Percentiles rank a stretch among this genome's conserved stretches.
Evolutionary conservation across 2,329 filamentous ascomycete species (phyloP).

Genomic region (Cadophora malorum): DNA sequence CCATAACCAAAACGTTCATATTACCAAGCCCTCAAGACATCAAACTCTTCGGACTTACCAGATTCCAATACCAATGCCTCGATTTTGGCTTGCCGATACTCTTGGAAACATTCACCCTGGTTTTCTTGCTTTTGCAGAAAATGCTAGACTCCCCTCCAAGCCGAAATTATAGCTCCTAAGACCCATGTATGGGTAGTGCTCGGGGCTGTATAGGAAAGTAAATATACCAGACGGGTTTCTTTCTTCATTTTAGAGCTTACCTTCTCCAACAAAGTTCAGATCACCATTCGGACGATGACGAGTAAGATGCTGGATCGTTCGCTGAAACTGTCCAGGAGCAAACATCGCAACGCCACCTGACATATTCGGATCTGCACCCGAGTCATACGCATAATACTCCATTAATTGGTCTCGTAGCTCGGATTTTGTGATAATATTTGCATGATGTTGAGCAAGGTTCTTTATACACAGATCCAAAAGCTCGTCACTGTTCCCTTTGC

Average conservation of each 20-base stretch:
- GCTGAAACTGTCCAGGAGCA: not conserved
- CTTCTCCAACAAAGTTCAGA: not conserved
- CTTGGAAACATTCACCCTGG: not conserved
- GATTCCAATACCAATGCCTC: not conserved
- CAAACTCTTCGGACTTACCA: not conserved
- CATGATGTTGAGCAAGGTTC: slow-evolving; percentile 1
- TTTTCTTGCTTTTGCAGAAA: not conserved
- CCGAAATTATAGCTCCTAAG: not conserved
- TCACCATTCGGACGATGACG: slow-evolving; percentile 1
- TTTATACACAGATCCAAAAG: slow-evolving; percentile 3
- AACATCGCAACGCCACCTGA: slow-evolving; percentile 6
- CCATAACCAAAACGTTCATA: not conserved
- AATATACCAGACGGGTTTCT: not conserved
- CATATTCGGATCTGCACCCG: not conserved
- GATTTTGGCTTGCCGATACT: not conserved
- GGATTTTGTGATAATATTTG: not conserved
- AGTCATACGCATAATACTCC: not conserved
- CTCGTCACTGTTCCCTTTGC: not conserved
- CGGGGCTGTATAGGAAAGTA: not conserved
- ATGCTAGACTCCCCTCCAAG: not conserved
- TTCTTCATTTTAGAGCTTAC: not conserved
- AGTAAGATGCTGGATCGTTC: not conserved
- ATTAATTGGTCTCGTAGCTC: not conserved
- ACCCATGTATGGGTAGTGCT: not conserved
- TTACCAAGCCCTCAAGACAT: not conserved